A percentile compares a stretch with the other conserved stretches of the same genome.
phyloP scores from a whole-genome alignment of 495 filamentous ascomycete genomes.

The Aspergillus bertholletiae region DNA sequence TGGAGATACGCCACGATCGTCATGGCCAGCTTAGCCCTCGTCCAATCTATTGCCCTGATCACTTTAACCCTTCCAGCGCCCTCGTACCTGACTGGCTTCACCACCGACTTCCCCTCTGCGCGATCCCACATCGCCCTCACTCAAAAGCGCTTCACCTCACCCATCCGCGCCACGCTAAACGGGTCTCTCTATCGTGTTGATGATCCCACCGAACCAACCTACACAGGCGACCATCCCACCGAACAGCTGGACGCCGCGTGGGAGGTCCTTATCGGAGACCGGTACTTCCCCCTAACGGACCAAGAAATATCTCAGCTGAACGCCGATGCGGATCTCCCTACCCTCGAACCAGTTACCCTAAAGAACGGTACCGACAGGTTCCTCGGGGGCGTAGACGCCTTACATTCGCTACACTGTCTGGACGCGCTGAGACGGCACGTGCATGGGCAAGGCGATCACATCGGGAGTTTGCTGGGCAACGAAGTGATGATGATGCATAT shows the following conservation, averaged over 20 bases:
- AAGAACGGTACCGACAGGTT: not conserved
- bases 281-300: not conserved
- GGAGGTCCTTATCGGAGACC: not conserved
- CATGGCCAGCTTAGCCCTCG: no score
- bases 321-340: not conserved
- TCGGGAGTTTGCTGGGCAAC: not conserved
- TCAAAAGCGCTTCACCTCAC: not conserved
- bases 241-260: no score
- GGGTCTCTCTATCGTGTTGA: no score
- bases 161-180: not conserved
- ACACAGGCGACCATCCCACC: not conserved
- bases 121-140: not conserved
- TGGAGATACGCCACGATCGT: no score
- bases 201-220: not conserved
- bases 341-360: not conserved
- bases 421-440: not conserved
- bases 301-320: not conserved
- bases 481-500: not conserved
- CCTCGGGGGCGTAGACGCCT: not conserved
- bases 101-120: not conserved
- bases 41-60: no score
- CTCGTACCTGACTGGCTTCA: constrained; percentile 1
- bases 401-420: constrained; percentile 3
- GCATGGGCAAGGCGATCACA: not conserved
- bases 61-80: no score